Conservation (phyloP, 148 eudicot genomes). For the Tetragonia tetragonoides region DNA sequence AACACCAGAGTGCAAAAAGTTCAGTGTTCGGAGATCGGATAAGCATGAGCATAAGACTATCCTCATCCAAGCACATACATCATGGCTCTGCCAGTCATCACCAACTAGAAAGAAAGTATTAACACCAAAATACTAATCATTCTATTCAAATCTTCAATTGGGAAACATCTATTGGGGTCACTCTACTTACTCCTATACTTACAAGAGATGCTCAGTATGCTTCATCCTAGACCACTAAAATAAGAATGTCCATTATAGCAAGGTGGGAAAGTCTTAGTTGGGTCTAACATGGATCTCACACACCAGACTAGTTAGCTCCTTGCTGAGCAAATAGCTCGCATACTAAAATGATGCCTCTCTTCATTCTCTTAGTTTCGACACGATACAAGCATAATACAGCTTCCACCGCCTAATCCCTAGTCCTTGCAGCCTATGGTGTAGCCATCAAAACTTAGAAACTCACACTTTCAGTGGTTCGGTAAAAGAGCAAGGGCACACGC, state of each 20-base stretch:
- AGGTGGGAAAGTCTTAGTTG: background rate
- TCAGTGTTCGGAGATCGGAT: background rate
- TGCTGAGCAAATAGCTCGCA: background rate
- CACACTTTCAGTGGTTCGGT: background rate
- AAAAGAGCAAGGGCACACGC: background rate
- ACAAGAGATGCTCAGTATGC: background rate
- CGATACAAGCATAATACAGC: background rate
- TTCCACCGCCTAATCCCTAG: background rate
- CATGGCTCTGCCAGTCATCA: background rate
- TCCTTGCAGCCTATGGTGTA: background rate
- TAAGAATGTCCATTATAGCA: background rate
- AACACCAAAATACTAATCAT: background rate
- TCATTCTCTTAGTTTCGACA: background rate
- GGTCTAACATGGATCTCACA: background rate
- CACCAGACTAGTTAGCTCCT: background rate
- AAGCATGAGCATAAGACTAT: background rate
- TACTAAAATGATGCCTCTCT: background rate
- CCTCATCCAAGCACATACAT: background rate
- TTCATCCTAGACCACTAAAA: background rate
- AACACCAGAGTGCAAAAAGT: too few relatives aligned
- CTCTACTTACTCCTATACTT: background rate
- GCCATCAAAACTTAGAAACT: background rate
- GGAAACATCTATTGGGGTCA: background rate
- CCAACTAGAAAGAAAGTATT: background rate
- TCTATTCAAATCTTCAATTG: background rate